These are phyloP conservation scores for Hibiscus mutabilis DNA, from an alignment of 345 rosid genomes.

Conservation along the genomic window DNA sequence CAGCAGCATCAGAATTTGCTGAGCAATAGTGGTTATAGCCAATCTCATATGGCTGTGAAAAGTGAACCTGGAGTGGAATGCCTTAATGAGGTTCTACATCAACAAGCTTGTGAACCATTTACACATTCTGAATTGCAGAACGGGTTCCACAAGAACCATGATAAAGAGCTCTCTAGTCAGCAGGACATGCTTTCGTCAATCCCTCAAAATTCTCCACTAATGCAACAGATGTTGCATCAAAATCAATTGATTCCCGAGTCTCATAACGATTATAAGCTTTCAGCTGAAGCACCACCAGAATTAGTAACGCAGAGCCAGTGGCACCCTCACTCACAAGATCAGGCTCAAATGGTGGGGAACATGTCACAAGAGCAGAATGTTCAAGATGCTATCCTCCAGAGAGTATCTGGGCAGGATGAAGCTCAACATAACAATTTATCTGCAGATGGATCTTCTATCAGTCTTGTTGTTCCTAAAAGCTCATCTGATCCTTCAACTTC, in stretches of 20 bases:
- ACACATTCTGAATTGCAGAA: constrained; percentile 58
- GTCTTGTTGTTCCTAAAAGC: constrained; percentile 41
- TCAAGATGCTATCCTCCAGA: constrained; percentile 65
- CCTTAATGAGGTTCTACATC: constrained; percentile 37
- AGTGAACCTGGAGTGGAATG: constrained; percentile 57
- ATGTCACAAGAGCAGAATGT: constrained; percentile 56
- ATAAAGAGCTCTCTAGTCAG: constrained; percentile 46
- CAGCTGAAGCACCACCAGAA: constrained; percentile 48
- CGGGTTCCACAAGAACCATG: constrained; percentile 55
- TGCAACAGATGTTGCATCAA: constrained; percentile 51
- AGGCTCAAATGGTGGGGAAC: constrained; percentile 34
- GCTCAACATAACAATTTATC: constrained; percentile 64
- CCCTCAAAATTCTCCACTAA: constrained; percentile 48
- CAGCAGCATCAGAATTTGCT: constrained; percentile 51
- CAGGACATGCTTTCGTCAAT: constrained; percentile 35
- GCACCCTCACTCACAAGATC: constrained; percentile 52
- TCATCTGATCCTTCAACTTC: constrained; percentile 38
- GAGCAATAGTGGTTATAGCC: constrained; percentile 47
- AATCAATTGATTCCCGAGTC: constrained; percentile 48
- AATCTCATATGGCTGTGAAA: constrained; percentile 51
- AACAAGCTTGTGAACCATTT: constrained; percentile 51
- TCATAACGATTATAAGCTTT: constrained; percentile 37
- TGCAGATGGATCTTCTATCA: constrained; percentile 48
- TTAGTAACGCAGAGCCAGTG: constrained; percentile 49
- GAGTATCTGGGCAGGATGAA: constrained; percentile 68